phyloP scores from a whole-genome alignment of 306 rosid species.

The Cucurbita ficifolia region DNA sequence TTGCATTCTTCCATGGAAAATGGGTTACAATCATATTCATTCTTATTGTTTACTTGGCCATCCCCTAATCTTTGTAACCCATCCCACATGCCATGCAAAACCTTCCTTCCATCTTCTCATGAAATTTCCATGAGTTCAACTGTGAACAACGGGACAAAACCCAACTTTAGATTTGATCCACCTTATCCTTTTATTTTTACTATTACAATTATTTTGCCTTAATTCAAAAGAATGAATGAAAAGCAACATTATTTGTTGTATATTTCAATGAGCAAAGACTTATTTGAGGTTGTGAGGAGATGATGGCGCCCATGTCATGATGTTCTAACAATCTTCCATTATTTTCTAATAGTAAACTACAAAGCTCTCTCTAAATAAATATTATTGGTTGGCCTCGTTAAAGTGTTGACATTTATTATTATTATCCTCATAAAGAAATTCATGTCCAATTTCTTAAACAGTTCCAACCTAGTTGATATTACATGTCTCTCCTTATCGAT shows the following conservation, averaged over 20 bases:
- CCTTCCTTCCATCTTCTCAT: neutral
- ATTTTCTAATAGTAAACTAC: neutral
- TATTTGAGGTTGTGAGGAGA: neutral
- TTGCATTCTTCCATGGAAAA: neutral
- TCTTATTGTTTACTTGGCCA: neutral
- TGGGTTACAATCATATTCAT: neutral
- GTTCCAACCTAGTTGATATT: neutral
- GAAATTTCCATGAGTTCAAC: too few relatives aligned
- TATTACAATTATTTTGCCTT: too few relatives aligned
- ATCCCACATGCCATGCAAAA: slow-evolving; percentile 8
- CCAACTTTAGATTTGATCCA: too few relatives aligned
- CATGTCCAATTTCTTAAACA: neutral
- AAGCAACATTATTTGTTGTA: neutral
- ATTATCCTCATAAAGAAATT: neutral
- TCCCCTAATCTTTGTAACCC: neutral
- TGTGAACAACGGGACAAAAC: too few relatives aligned
- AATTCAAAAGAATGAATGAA: neutral
- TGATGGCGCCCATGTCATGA: slow-evolving; percentile 9
- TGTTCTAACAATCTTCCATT: neutral
- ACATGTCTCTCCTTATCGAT: neutral
- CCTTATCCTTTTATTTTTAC: too few relatives aligned
- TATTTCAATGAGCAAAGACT: neutral
- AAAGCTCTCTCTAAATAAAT: neutral
- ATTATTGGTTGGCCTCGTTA: neutral
- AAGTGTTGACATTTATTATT: neutral